Percentiles rank a stretch among this genome's conserved stretches.
Conservation (phyloP, 805 yeast species). For the Vanderwaltozyma verrucispora region DNA sequence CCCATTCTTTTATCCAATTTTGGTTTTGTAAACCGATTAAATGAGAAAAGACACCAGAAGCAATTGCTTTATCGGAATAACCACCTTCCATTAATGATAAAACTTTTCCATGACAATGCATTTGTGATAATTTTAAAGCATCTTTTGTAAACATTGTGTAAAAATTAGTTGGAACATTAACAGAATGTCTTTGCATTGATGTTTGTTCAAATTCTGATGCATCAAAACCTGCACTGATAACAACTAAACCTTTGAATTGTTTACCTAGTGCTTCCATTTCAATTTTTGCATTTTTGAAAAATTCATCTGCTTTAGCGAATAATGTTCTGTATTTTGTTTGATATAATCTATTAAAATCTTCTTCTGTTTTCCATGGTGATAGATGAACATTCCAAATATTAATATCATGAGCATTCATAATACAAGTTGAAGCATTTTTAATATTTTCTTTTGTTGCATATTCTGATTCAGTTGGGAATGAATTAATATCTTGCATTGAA, state of each 20-base stretch:
- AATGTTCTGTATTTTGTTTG: slow-evolving; percentile 49
- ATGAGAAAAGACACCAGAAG: slow-evolving; percentile 73
- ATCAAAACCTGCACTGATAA: slow-evolving; percentile 83
- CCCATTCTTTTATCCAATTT: slow-evolving; percentile 57
- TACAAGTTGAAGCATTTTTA: slow-evolving; percentile 68
- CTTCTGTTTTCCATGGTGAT: slow-evolving; percentile 50
- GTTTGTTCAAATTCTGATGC: slow-evolving; percentile 74
- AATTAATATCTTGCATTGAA: slow-evolving; percentile 75
- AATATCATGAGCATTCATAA: slow-evolving; percentile 63
- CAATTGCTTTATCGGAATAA: slow-evolving; percentile 69
- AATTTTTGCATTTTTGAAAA: slow-evolving; percentile 39
- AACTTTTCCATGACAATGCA: slow-evolving; percentile 49
- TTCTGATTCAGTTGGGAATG: slow-evolving; percentile 76
- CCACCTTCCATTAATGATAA: slow-evolving; percentile 77
- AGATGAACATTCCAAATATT: slow-evolving; percentile 80
- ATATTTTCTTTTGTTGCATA: slow-evolving; percentile 63
- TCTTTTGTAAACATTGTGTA: slow-evolving; percentile 65
- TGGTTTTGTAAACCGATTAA: slow-evolving; percentile 55
- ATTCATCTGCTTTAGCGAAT: slow-evolving; percentile 58
- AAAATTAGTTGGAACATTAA: slow-evolving; percentile 72
- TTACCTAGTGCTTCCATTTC: slow-evolving; percentile 33
- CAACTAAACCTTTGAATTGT: slow-evolving; percentile 46
- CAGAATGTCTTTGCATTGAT: slow-evolving; percentile 79
- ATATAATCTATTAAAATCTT: slow-evolving; percentile 56
- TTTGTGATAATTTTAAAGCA: slow-evolving; percentile 56